Evolutionary conservation across 768 basidiomycete species (phyloP), one percentile per base, ranked within the genome.

Genomic region (Pisolithus sp.): DNA sequence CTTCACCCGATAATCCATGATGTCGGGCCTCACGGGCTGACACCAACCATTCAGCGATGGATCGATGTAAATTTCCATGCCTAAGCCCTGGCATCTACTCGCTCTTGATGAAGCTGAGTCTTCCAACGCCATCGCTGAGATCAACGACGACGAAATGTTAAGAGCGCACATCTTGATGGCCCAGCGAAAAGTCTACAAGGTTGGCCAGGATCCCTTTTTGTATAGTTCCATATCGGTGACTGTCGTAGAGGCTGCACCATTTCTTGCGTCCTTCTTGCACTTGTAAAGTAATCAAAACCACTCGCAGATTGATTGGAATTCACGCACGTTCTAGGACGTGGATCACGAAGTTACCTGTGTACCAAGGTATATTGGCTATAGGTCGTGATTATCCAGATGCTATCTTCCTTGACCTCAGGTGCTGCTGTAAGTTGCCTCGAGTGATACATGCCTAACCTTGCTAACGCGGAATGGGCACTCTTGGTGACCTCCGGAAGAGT

Each of bases 381-480:
- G 71, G 66, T 4, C 64, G 58, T 36, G 66, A 67, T n/a, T 66
- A 70, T 21, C 18, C 53, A 8, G 63, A 59, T 17, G 66, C 73
- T 2, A 62, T 76, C 18, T 64, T 73, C 24, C 64, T 76, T 7
- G 74, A 75, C 41, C 61, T 75, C 6, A 73, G 70, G 2, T 73
- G 73, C 54, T 73, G 72, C 53, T 62, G 73, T 74, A 53, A 49
- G 64, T 55, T 12, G 41, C 30, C 13, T 17, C 30, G 17, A 23
- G 24, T 55, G 24, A 7, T 37, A 20, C 15, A 10, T 2, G 18
- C 43, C 1, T 20, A 20, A 6, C 38, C 7, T 39, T 20, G 38
- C 30, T 34, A 49, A 20, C 49, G 40, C 9, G 13, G 12, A 12
- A 24, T 39, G 28, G 36, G 3, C n/a, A 56, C 53, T 56, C 8